Conservation (phyloP, 306 rosid genomes). For the Sicyos baderoa region DNA sequence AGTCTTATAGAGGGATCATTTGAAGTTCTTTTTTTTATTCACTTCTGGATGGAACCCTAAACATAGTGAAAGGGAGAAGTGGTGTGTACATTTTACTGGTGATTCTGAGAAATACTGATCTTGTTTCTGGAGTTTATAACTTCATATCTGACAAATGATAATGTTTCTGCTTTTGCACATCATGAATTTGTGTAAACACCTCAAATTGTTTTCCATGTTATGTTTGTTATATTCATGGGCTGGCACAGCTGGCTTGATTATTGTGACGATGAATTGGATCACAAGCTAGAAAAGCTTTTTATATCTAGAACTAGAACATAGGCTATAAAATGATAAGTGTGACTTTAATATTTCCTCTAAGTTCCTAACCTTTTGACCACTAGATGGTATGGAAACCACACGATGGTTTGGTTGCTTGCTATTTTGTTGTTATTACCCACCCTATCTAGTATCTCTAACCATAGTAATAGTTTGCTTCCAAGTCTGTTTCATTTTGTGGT, state of each 20-base stretch:
- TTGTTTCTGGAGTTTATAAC: background rate
- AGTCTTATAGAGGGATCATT: background rate
- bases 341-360: background rate
- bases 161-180: slow-evolving; percentile 8
- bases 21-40: background rate
- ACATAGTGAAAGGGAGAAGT: background rate
- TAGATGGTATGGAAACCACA: too few relatives aligned
- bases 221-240: background rate
- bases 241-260: background rate
- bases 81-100: background rate
- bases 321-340: background rate
- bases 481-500: background rate
- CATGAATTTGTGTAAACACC: background rate
- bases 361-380: too few relatives aligned
- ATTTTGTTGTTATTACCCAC: background rate
- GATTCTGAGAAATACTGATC: background rate
- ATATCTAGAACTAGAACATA: background rate
- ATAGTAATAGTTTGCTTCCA: background rate
- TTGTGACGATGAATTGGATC: slow-evolving; percentile 1
- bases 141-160: slow-evolving; percentile 3
- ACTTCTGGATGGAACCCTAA: background rate
- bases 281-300: background rate
- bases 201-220: background rate
- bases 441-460: background rate
- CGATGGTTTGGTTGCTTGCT: background rate